Percentiles rank a stretch among this genome's conserved stretches.
These are phyloP conservation scores for Lactarius tabidus DNA, from an alignment of 768 basidiomycete species.

Conservation along the genomic window DNA sequence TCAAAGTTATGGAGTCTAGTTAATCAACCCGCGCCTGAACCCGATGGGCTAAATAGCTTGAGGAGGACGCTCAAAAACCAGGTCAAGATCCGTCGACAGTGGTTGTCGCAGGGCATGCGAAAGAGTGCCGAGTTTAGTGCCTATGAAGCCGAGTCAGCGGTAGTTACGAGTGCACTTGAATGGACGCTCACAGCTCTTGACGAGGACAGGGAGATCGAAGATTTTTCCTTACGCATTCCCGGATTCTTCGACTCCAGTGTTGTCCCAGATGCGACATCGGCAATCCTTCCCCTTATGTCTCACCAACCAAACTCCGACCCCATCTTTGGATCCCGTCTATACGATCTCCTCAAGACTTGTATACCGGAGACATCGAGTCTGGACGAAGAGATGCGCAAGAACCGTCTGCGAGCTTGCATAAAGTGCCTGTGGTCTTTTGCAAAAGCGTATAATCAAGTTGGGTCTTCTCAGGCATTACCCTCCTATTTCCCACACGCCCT, in stretches of 20 bases:
- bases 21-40: not conserved
- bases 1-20: not conserved
- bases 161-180: not conserved
- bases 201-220: conserved; percentile 5
- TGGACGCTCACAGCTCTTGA: conserved; percentile 13
- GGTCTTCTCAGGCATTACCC: not conserved
- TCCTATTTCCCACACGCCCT: conserved; percentile 1
- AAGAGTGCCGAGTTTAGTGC: not conserved
- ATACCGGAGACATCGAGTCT: not conserved
- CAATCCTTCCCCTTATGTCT: conserved; percentile 1
- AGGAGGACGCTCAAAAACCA: not conserved
- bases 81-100: conserved; percentile 1
- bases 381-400: not conserved
- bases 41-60: not conserved
- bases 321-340: conserved; percentile 5
- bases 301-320: not conserved
- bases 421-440: conserved; percentile 9
- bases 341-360: conserved; percentile 11
- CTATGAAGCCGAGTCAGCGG: not conserved
- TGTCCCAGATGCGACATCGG: conserved; percentile 2
- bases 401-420: conserved; percentile 6
- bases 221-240: not conserved
- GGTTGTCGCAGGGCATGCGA: conserved; percentile 2
- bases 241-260: conserved; percentile 7
- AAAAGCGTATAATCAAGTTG: conserved; percentile 2